These are phyloP conservation scores for Fusarium redolens DNA, from an alignment of 2,329 filamentous ascomycete genomes.

Conservation along the genomic window DNA sequence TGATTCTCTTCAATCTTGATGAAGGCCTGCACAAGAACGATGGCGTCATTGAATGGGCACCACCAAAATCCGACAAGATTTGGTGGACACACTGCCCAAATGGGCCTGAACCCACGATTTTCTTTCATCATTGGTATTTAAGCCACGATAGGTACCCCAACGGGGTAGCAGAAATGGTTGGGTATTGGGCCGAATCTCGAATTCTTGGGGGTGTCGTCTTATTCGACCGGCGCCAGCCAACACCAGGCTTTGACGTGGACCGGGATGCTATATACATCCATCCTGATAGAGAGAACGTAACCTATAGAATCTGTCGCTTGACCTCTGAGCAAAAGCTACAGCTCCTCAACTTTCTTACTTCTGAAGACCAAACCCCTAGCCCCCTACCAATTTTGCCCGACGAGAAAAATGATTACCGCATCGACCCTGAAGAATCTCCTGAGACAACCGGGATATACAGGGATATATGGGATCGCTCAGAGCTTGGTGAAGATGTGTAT, in stretches of 20 bases:
- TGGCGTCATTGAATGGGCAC: conserved; percentile 34
- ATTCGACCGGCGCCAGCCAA: neutral
- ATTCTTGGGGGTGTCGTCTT: conserved; percentile 3
- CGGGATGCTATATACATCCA: conserved; percentile 3
- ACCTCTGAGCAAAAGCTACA: neutral
- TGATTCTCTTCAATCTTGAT: conserved; percentile 37
- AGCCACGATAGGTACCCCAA: neutral
- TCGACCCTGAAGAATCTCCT: neutral
- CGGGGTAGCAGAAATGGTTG: neutral
- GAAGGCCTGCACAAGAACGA: conserved; percentile 40
- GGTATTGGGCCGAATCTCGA: conserved; percentile 6
- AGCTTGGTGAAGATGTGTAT: neutral
- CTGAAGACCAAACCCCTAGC: neutral
- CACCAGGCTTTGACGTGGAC: neutral
- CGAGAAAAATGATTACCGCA: neutral
- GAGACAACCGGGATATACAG: neutral
- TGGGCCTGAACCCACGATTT: conserved; percentile 39
- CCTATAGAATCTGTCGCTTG: conserved; percentile 2
- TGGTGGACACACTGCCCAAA: conserved; percentile 11
- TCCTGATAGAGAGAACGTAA: neutral
- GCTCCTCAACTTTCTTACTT: neutral
- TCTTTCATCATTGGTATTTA: conserved; percentile 37
- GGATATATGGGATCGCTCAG: neutral
- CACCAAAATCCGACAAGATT: conserved; percentile 22
- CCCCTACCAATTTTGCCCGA: neutral